Evolutionary conservation across 2,329 filamentous ascomycete species (phyloP).

Genomic region (Arthrobotrys entomopaga): DNA sequence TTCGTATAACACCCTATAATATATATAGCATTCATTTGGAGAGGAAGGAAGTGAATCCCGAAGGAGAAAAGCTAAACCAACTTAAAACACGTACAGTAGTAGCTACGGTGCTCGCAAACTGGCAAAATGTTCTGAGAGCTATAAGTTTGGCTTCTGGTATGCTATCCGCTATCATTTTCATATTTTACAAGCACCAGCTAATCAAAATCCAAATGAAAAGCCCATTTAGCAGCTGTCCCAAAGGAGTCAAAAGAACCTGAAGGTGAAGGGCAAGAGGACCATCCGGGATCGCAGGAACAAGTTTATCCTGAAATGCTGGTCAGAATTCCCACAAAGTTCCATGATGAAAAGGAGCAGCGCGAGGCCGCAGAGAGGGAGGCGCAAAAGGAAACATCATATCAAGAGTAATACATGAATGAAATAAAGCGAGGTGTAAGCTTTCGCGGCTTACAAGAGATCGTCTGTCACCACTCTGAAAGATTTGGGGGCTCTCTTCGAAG

Average conservation of each 20-base stretch:
- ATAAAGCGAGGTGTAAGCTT: too few relatives aligned
- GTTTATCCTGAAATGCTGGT: constrained; percentile 80
- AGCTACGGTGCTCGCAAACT: constrained; percentile 84
- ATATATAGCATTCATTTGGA: neutral
- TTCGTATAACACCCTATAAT: constrained; percentile 60
- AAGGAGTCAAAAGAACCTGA: constrained; percentile 62
- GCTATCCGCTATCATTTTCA: constrained; percentile 61
- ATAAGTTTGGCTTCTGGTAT: constrained; percentile 86
- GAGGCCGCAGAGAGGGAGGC: constrained; percentile 18
- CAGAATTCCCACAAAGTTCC: constrained; percentile 70
- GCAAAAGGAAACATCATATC: neutral
- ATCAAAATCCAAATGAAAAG: constrained; percentile 62
- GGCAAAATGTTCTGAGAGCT: constrained; percentile 84
- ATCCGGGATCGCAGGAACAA: constrained; percentile 59
- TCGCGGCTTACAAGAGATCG: too few relatives aligned
- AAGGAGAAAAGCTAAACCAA: neutral
- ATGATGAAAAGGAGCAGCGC: constrained; percentile 42
- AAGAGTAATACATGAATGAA: neutral
- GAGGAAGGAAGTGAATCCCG: neutral
- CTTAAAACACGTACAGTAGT: constrained; percentile 69
- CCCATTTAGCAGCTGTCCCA: constrained; percentile 73
- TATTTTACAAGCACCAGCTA: constrained; percentile 51
- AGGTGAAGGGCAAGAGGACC: constrained; percentile 62
- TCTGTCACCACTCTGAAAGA: too few relatives aligned
- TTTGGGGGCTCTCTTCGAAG: too few relatives aligned